phyloP scores from a whole-genome alignment of 1,139 yeast genomes.

The Geotrichum aggregatum region DNA sequence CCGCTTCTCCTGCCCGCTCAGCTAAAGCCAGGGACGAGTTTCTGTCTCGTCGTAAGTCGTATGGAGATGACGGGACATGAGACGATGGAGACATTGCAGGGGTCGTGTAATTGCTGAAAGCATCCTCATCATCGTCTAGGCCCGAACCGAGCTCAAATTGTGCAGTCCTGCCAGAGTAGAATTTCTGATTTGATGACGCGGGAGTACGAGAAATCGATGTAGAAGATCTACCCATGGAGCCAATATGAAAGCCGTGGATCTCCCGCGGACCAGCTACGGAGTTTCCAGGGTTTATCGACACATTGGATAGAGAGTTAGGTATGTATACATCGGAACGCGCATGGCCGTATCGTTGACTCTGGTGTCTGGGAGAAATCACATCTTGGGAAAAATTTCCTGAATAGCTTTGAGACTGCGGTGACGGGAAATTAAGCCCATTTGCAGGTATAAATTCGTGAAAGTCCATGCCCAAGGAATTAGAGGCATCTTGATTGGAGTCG shows the following conservation, averaged over 20 bases:
- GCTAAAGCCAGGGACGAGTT: conserved; percentile 12
- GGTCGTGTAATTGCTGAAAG: conserved; percentile 24
- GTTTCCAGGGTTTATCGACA: conserved; percentile 22
- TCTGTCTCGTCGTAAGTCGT: background rate
- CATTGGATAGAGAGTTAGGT: conserved; percentile 13
- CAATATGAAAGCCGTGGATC: conserved; percentile 15
- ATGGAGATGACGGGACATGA: conserved; percentile 18
- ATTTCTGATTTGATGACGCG: conserved; percentile 2
- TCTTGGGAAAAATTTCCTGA: conserved; percentile 1
- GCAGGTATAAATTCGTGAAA: conserved; percentile 18
- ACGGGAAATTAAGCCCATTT: conserved; percentile 6
- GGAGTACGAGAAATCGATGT: conserved; percentile 11
- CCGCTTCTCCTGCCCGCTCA: conserved; percentile 15
- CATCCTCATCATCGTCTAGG: conserved; percentile 24
- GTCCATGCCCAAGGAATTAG: conserved; percentile 14
- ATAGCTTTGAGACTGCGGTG: conserved; percentile 8
- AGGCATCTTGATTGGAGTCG: conserved; percentile 9
- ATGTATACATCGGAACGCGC: background rate
- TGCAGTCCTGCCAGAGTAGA: conserved; percentile 17
- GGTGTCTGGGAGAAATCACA: background rate
- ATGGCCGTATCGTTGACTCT: background rate
- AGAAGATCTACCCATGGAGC: conserved; percentile 16
- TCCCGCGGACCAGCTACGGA: conserved; percentile 28
- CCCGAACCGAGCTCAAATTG: conserved; percentile 30
- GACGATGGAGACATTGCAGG: conserved; percentile 29